phyloP scores from a whole-genome alignment of 352 stramenopile species.

The Pythium myriotylum region DNA sequence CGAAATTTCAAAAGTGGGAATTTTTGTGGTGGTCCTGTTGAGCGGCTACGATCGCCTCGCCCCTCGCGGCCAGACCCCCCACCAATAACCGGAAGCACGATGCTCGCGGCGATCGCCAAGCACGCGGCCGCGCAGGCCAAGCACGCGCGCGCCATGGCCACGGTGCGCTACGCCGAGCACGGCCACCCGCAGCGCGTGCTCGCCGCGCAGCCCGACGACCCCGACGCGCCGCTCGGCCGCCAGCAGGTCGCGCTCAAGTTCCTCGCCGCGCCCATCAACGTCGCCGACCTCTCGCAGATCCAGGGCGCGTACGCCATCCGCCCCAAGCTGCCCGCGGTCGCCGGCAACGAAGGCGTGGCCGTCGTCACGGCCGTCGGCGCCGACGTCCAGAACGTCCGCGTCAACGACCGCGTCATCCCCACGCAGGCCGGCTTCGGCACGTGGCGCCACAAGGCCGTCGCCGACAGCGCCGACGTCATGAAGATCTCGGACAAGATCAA shows the following conservation, averaged over 20 bases:
- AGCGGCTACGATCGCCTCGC: conserved; percentile 7
- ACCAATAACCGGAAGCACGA: conserved; percentile 13
- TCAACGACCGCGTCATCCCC: conserved; percentile 89
- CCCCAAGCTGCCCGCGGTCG: conserved; percentile 75
- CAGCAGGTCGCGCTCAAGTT: conserved; percentile 88
- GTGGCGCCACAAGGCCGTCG: conserved; percentile 76
- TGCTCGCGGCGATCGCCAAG: conserved; percentile 69
- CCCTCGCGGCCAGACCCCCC: no score
- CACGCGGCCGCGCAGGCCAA: conserved; percentile 44
- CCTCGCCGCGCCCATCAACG: conserved; percentile 88
- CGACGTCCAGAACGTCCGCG: conserved; percentile 78
- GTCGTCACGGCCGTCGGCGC: conserved; percentile 83
- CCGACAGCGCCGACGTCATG: conserved; percentile 61
- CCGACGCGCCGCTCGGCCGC: conserved; percentile 45
- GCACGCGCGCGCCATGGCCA: conserved; percentile 64
- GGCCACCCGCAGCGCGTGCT: conserved; percentile 71
- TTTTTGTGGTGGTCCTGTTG: conserved; percentile 36
- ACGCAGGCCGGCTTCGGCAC: conserved; percentile 70
- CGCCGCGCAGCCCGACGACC: conserved; percentile 67
- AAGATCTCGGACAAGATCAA: conserved; percentile 86
- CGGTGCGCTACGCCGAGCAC: conserved; percentile 74
- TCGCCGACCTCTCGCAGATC: conserved; percentile 87
- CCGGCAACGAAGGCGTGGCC: conserved; percentile 85
- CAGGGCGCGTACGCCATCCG: conserved; percentile 84
- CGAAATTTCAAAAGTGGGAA: conserved; percentile 13